phyloP scores from a whole-genome alignment of 352 stramenopile genomes.

The Globisporangium rhizosaccharum region DNA sequence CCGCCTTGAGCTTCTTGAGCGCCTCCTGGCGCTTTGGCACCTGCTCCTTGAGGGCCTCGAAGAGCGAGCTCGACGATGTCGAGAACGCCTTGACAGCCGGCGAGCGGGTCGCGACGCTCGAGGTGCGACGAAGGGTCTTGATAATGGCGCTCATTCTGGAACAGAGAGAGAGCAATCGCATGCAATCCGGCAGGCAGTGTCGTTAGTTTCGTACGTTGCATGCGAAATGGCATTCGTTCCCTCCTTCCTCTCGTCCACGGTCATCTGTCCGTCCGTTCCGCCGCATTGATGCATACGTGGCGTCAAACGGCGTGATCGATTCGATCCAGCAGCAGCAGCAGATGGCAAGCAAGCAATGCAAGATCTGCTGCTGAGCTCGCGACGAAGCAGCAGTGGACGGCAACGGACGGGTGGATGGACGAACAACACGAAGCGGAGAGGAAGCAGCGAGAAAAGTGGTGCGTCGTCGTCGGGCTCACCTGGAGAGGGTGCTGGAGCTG shows the following conservation, averaged over 20 bases:
- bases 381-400: background rate
- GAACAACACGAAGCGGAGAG: background rate
- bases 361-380: too few species aligned
- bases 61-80: conserved; percentile 60
- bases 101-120: conserved; percentile 36
- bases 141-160: conserved; percentile 57
- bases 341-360: background rate
- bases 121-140: conserved; percentile 56
- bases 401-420: background rate
- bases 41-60: conserved; percentile 85
- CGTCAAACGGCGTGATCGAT: background rate
- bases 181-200: too few species aligned
- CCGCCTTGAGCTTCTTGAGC: conserved; percentile 92
- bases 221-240: too few species aligned
- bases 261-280: too few species aligned
- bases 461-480: background rate
- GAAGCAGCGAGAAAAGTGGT: background rate
- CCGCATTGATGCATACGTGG: too few species aligned
- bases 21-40: conserved; percentile 90
- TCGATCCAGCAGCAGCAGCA: background rate
- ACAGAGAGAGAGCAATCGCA: background rate
- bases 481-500: background rate
- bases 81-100: conserved; percentile 54
- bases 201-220: too few species aligned
- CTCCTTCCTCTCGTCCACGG: too few species aligned